Evolutionary conservation across 176 grass and related monocot genomes (phyloP), one percentile per base, ranked within the genome.

Genomic region (Oryza rufipogon): DNA sequence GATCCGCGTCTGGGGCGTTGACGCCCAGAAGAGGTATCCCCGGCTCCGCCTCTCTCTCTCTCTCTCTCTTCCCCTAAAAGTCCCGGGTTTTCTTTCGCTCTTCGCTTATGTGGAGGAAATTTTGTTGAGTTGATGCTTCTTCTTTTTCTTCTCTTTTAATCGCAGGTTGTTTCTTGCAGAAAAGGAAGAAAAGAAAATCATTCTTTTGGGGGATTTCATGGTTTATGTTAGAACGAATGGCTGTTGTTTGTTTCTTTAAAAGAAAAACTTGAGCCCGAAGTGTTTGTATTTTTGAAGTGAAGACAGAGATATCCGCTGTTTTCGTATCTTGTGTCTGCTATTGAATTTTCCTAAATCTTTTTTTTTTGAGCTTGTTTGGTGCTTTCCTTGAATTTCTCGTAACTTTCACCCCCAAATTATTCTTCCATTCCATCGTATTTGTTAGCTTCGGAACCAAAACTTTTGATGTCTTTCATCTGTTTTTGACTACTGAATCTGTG

Each of bases 1-100:
- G 86, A 97, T 97, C 79, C 90, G 96, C 64, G 96, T 96, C 7
- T 99, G 96, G 96, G 96, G 96, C 72, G 91, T 99, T 65, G 91
- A 99, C 60, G 96, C 96, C 65, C 96, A 99, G 86, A 99, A 99
- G 86, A 95, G 93, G 96, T 98, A 44, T 41, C 39, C 6, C 42
- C 42, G 9, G 65, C 51, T 8, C 9, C 12, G 20, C 70, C 6
- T 38, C 36, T 38, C 36, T 9, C 41, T 42, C 17, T 6, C 17
- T 6, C 22, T 36, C 34, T 36, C 34, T 36, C 34, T 36, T 36
- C 34, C 4, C 9, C 1, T 11, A 26, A 51, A 13, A 20, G 0
- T 76, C 5, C 66, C 26, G 26, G 26, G 26, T 26, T 26, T 26
- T 26, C 26, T 26, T 22, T 17, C 10, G 6, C 7, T n/a, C 9